Evolutionary conservation across 2,329 filamentous ascomycete genomes (phyloP).

Genomic region (Ramichloridium luteum): DNA sequence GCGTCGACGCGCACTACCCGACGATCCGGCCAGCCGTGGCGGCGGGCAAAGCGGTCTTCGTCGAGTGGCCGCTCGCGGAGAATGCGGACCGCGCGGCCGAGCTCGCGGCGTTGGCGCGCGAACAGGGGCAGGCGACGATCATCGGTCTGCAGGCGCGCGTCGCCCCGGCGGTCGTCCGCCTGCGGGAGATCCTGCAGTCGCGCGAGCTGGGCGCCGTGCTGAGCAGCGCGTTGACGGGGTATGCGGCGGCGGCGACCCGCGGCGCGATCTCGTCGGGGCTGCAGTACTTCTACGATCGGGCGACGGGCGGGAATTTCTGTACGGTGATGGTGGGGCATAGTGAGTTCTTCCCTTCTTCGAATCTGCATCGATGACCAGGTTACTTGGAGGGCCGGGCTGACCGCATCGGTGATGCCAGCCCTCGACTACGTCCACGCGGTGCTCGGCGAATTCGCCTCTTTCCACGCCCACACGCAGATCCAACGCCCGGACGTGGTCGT

Average conservation of each 20-base stretch:
- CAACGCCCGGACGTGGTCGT: conserved; percentile 11
- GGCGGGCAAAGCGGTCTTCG: conserved; percentile 38
- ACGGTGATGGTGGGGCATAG: conserved; percentile 17
- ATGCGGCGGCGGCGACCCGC: conserved; percentile 4
- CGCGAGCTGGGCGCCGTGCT: conserved; percentile 34
- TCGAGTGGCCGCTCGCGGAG: conserved; percentile 43
- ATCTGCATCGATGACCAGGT: too few species aligned
- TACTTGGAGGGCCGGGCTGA: too few species aligned
- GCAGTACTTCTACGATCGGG: conserved; percentile 16
- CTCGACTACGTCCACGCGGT: conserved; percentile 17
- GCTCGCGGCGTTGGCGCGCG: conserved; percentile 30
- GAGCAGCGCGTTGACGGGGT: conserved; percentile 12
- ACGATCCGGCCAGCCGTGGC: too few species aligned
- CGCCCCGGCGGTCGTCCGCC: conserved; percentile 28
- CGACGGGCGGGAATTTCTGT: conserved; percentile 15
- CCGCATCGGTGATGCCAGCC: too few species aligned
- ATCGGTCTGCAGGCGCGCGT: conserved; percentile 38
- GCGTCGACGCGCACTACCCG: too few species aligned
- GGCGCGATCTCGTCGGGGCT: conserved; percentile 13
- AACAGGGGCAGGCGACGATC: conserved; percentile 32
- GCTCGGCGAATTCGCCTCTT: conserved; percentile 13
- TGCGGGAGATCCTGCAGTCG: conserved; percentile 31
- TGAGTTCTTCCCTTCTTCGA: conserved; percentile 6
- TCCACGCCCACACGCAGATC: conserved; percentile 13
- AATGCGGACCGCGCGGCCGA: too few species aligned